Evolutionary conservation across 78 protist genomes (phyloP).

Genomic region (slime mould (Dictyostelium discoideum)): DNA sequence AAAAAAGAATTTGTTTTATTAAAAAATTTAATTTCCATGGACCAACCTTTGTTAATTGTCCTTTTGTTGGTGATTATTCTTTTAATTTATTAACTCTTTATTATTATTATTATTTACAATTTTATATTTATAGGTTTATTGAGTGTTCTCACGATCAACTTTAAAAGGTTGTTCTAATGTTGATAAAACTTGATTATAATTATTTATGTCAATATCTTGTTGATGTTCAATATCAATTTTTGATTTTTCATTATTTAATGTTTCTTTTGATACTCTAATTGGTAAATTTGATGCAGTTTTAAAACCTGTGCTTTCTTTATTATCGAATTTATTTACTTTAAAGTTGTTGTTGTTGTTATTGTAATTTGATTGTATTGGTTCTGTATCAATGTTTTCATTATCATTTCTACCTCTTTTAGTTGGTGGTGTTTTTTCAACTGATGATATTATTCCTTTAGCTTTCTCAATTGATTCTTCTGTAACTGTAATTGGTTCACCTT

Average conservation of each 20-base stretch:
- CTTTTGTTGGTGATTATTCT: neutral
- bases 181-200: neutral
- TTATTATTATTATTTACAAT: neutral
- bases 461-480: neutral
- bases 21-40: too few relatives aligned
- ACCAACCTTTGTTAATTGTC: neutral
- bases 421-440: neutral
- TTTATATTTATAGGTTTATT: neutral
- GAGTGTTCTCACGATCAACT: neutral
- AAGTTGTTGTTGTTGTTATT: neutral
- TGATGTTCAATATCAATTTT: neutral
- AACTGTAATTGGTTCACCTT: neutral
- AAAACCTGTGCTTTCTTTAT: neutral
- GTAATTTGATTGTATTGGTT: neutral
- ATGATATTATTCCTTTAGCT: neutral
- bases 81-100: neutral
- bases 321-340: constrained; percentile 32
- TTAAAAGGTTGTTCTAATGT: constrained; percentile 10
- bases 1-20: neutral
- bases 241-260: neutral
- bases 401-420: neutral
- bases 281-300: constrained; percentile 13
- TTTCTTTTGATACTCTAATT: neutral
- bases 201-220: neutral
- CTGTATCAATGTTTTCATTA: neutral